A percentile compares a stretch with the other conserved stretches of the same genome.
phyloP scores from a whole-genome alignment of 192 early-diverging fungal genomes.

The Geranomyces michiganensis region DNA sequence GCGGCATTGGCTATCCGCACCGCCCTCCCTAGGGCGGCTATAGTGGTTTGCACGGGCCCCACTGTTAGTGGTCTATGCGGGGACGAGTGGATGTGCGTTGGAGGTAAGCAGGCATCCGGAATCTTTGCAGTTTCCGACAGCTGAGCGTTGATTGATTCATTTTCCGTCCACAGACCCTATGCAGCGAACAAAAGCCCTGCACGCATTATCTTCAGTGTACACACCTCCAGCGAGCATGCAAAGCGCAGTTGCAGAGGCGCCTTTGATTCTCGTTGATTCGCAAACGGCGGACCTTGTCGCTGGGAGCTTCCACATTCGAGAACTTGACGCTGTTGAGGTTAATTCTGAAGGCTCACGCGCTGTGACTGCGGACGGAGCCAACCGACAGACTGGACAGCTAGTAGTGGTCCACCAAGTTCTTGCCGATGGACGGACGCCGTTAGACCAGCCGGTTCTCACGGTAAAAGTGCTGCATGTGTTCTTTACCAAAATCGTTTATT shows the following conservation, averaged over 20 bases:
- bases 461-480: not conserved
- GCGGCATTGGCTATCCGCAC: not conserved
- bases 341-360: not conserved
- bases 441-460: constrained; percentile 42
- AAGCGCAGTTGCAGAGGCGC: not conserved
- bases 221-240: not conserved
- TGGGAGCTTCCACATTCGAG: constrained; percentile 49
- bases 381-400: not conserved
- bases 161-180: not conserved
- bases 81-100: not conserved
- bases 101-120: not conserved
- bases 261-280: not conserved
- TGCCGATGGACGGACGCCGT: constrained; percentile 13
- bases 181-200: not conserved
- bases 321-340: constrained; percentile 43
- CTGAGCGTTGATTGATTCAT: too few species aligned
- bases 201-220: not conserved
- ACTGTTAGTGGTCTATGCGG: not conserved
- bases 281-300: constrained; percentile 37
- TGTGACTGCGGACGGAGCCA: not conserved
- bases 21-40: not conserved
- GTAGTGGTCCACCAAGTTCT: constrained; percentile 53
- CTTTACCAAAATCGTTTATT: not conserved
- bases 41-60: not conserved
- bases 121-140: too few species aligned